Evolutionary conservation across 2,329 filamentous ascomycete genomes (phyloP).

Genomic region (Aspergillus melleus): DNA sequence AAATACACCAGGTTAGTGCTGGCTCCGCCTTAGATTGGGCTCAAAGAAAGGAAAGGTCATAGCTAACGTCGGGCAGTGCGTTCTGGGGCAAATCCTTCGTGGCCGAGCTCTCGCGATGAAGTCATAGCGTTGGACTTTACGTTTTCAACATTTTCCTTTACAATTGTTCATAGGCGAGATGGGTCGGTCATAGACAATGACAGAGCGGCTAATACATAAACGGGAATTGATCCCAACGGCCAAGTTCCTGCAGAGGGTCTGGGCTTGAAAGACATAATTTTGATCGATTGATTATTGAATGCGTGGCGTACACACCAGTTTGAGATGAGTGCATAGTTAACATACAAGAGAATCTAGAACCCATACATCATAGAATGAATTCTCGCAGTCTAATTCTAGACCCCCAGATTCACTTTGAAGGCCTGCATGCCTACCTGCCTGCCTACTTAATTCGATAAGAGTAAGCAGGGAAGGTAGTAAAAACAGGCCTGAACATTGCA

Average conservation of each 20-base stretch:
- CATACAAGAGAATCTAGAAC: not conserved
- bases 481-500: not conserved
- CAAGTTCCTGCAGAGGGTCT: not conserved
- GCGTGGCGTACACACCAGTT: not conserved
- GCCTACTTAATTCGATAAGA: not conserved
- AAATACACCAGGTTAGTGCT: slow-evolving; percentile 75
- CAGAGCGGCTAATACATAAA: not conserved
- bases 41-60: not conserved
- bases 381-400: not conserved
- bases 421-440: not conserved
- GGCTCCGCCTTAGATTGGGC: not conserved
- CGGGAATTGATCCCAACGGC: not conserved
- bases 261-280: not conserved
- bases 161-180: not conserved
- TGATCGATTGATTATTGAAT: not conserved
- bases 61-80: slow-evolving; percentile 51
- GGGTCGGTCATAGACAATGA: not conserved
- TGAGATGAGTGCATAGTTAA: not conserved
- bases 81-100: slow-evolving; percentile 95
- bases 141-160: not conserved
- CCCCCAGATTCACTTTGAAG: too few species aligned
- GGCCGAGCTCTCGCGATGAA: slow-evolving; percentile 63
- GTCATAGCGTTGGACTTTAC: slow-evolving; percentile 34
- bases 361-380: not conserved
- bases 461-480: not conserved